A percentile compares a stretch with the other conserved stretches of the same genome.
Conservation (phyloP, 768 basidiomycete genomes). For the Tulasnella calospora region DNA sequence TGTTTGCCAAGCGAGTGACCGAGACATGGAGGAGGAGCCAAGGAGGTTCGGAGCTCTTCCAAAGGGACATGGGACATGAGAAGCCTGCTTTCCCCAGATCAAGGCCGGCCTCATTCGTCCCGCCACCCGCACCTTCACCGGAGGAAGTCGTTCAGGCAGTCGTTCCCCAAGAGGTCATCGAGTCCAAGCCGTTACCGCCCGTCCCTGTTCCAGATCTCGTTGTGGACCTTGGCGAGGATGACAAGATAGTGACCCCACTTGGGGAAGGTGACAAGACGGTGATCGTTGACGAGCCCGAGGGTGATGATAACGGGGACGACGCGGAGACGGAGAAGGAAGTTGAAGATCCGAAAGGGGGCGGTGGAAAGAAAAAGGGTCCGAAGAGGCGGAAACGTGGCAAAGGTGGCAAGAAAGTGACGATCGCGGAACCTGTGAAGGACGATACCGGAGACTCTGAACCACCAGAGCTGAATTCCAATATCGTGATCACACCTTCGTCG, state of each 20-base stretch:
- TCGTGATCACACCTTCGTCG: neutral
- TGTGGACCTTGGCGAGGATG: neutral
- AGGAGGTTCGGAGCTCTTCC: neutral
- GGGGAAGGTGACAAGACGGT: conserved; percentile 20
- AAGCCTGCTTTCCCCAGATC: neutral
- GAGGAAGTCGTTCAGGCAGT: neutral
- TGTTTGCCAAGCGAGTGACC: conserved; percentile 16
- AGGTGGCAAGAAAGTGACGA: conserved; percentile 31
- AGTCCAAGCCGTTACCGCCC: conserved; percentile 10
- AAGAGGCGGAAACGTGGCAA: conserved; percentile 29
- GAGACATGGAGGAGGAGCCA: neutral
- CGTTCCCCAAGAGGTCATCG: neutral
- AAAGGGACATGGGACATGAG: conserved; percentile 12
- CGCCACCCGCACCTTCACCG: neutral
- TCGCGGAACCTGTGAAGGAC: conserved; percentile 32
- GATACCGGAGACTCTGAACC: conserved; percentile 5
- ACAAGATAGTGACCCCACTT: neutral
- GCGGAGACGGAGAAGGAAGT: conserved; percentile 30
- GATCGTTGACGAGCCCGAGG: neutral
- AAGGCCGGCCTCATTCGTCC: neutral
- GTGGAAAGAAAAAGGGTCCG: conserved; percentile 32
- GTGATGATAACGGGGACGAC: conserved; percentile 23
- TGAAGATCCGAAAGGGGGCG: conserved; percentile 22
- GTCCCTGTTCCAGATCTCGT: neutral
- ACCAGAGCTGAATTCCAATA: neutral